A percentile compares a stretch with the other conserved stretches of the same genome.
These are phyloP conservation scores for Exobasidium cylindrosporum DNA, from an alignment of 1,284 basidiomycete species.

Conservation along the genomic window DNA sequence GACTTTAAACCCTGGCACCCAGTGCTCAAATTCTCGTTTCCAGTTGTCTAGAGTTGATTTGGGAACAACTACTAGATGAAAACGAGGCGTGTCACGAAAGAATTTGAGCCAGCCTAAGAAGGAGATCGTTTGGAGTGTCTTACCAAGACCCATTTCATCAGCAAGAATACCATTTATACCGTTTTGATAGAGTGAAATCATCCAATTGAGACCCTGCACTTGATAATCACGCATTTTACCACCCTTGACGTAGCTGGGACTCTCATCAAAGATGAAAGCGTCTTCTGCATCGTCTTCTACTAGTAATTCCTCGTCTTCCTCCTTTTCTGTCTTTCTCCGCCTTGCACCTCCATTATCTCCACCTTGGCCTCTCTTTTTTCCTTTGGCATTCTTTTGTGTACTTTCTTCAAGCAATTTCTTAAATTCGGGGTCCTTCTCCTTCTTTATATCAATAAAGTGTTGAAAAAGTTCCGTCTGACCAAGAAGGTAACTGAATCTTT, in stretches of 20 bases:
- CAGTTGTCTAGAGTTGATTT: slow-evolving; percentile 98
- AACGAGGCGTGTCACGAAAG: slow-evolving; percentile 72
- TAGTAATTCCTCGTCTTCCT: slow-evolving; percentile 74
- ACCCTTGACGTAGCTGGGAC: slow-evolving; percentile 59
- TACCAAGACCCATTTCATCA: slow-evolving; percentile 79
- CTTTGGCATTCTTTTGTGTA: slow-evolving; percentile 32
- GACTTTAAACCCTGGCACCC: slow-evolving; percentile 80
- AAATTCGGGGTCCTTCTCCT: slow-evolving; percentile 88
- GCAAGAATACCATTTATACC: slow-evolving; percentile 51
- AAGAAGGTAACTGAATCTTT: slow-evolving; percentile 51
- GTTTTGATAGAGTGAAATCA: slow-evolving; percentile 60
- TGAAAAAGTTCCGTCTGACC: slow-evolving; percentile 55
- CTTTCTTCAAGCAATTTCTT: slow-evolving; percentile 73
- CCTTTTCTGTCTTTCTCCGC: slow-evolving; percentile 85
- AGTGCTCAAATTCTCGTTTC: slow-evolving; percentile 85
- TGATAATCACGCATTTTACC: slow-evolving; percentile 91
- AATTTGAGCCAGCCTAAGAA: slow-evolving; percentile 94
- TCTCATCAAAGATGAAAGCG: slow-evolving; percentile 47
- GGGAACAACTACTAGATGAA: slow-evolving; percentile 92
- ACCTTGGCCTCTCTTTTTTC: slow-evolving; percentile 25
- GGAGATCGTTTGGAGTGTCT: slow-evolving; percentile 95
- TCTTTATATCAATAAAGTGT: slow-evolving; percentile 55
- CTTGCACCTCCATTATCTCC: slow-evolving; percentile 64
- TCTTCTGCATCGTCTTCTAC: slow-evolving; percentile 74
- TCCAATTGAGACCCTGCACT: slow-evolving; percentile 94